These are phyloP conservation scores for Monosporascus sp. DNA, from an alignment of 2,329 filamentous ascomycete species.

Conservation along the genomic window DNA sequence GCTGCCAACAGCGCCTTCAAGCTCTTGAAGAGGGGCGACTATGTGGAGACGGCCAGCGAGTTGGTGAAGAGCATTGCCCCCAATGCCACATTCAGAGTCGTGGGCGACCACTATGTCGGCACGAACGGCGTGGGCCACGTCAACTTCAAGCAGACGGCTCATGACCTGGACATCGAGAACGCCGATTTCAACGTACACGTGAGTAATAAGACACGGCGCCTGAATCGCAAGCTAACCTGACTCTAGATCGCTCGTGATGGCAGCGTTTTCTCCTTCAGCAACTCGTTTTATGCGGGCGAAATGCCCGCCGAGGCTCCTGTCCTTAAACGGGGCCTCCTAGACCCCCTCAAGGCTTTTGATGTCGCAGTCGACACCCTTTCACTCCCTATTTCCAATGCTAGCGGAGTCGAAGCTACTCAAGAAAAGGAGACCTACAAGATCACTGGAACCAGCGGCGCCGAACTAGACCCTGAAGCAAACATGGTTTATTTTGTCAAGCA, in stretches of 20 bases:
- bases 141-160: constrained; percentile 48
- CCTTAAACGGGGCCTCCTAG: constrained; percentile 3
- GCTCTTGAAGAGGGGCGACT: constrained; percentile 19
- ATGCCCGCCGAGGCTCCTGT: background rate
- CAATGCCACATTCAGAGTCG: constrained; percentile 37
- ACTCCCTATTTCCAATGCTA: constrained; percentile 29
- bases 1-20: constrained; percentile 5
- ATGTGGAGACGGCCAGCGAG: constrained; percentile 31
- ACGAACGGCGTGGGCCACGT: constrained; percentile 46
- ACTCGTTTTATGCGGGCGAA: constrained; percentile 30
- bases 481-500: constrained; percentile 43
- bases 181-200: constrained; percentile 52
- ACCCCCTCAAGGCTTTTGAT: constrained; percentile 27
- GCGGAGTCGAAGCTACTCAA: constrained; percentile 24
- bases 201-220: constrained; percentile 16
- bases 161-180: constrained; percentile 50
- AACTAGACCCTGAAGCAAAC: constrained; percentile 40
- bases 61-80: constrained; percentile 28
- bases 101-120: constrained; percentile 43
- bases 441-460: constrained; percentile 36
- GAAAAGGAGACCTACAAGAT: constrained; percentile 30
- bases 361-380: constrained; percentile 19
- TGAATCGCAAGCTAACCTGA: background rate
- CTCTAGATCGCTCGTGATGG: constrained; percentile 41
- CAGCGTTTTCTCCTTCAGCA: constrained; percentile 49